A percentile compares a stretch with the other conserved stretches of the same genome.
Evolutionary conservation across 163 green algal species (phyloP).

Genomic region (Scenedesmus sp.): DNA sequence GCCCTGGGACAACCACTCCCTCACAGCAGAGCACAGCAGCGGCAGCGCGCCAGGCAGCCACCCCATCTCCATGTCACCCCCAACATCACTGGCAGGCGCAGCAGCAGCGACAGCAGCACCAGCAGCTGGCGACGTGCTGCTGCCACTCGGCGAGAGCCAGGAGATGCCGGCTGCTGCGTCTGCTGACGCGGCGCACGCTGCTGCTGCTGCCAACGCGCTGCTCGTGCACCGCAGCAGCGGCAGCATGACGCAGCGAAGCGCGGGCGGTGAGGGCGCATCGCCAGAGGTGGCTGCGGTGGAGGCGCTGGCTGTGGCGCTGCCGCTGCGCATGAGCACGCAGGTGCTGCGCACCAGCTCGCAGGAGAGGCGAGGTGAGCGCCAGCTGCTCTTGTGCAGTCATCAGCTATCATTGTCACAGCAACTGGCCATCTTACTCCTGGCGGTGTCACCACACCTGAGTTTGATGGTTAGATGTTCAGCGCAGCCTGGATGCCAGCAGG

Average conservation of each 20-base stretch:
- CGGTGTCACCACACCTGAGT: too few relatives aligned
- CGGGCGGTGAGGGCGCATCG: not conserved
- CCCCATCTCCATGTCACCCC: not conserved
- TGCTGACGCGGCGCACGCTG: not conserved
- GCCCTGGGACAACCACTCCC: not conserved
- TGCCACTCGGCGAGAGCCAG: not conserved
- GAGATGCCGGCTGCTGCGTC: not conserved
- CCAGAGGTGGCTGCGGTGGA: slow-evolving; percentile 24
- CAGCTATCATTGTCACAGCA: not conserved
- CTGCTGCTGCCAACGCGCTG: not conserved
- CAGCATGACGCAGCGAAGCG: not conserved
- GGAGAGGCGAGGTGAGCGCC: slow-evolving; percentile 33
- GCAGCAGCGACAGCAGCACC: not conserved
- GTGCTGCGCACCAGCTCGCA: slow-evolving; percentile 36
- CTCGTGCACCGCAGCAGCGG: not conserved
- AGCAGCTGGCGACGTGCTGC: not conserved
- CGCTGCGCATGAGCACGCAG: slow-evolving; percentile 11
- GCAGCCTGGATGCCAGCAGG: too few relatives aligned
- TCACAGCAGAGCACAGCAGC: not conserved
- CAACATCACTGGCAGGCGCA: not conserved
- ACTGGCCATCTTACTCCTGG: too few relatives aligned
- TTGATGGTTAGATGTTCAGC: too few relatives aligned
- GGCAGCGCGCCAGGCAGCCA: not conserved
- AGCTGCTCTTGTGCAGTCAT: not conserved
- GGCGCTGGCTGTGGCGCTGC: slow-evolving; percentile 31